phyloP scores from a whole-genome alignment of 140 eudicot species.

The Bidens hawaiensis region DNA sequence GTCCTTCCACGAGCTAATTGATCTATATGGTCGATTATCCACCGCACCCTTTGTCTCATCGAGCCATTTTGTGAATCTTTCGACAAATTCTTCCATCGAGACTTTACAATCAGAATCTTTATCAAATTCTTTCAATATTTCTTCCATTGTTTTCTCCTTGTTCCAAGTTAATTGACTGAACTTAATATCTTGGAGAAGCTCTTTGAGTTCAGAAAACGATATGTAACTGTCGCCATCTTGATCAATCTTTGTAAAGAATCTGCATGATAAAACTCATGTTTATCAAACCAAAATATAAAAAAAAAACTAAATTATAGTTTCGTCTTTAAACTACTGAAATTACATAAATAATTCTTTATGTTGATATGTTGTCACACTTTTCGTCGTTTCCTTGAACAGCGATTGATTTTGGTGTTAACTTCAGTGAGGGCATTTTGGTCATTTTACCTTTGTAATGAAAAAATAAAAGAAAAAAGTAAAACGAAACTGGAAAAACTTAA shows the following conservation, averaged over 20 bases:
- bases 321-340: too few relatives aligned
- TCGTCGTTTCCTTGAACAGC: too few relatives aligned
- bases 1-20: slow-evolving; percentile 51
- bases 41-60: slow-evolving; percentile 51
- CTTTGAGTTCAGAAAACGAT: slow-evolving; percentile 56
- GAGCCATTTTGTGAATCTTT: slow-evolving; percentile 52
- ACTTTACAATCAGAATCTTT: slow-evolving; percentile 42
- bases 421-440: too few relatives aligned
- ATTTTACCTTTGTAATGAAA: too few relatives aligned
- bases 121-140: slow-evolving; percentile 58
- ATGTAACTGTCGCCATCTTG: slow-evolving; percentile 48
- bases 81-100: slow-evolving; percentile 56
- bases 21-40: slow-evolving; percentile 43
- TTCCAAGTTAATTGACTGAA: slow-evolving; percentile 36
- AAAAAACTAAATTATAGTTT: too few relatives aligned
- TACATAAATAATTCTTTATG: too few relatives aligned
- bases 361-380: too few relatives aligned
- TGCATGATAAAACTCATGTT: slow-evolving; percentile 20
- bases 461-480: too few relatives aligned
- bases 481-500: too few relatives aligned
- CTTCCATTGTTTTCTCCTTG: slow-evolving; percentile 42
- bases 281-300: not conserved
- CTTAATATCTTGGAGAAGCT: slow-evolving; percentile 43
- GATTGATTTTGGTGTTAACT: too few relatives aligned
- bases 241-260: slow-evolving; percentile 49